Conservation (phyloP, 192 early-diverging fungal species). For the Coemansia sp. region DNA sequence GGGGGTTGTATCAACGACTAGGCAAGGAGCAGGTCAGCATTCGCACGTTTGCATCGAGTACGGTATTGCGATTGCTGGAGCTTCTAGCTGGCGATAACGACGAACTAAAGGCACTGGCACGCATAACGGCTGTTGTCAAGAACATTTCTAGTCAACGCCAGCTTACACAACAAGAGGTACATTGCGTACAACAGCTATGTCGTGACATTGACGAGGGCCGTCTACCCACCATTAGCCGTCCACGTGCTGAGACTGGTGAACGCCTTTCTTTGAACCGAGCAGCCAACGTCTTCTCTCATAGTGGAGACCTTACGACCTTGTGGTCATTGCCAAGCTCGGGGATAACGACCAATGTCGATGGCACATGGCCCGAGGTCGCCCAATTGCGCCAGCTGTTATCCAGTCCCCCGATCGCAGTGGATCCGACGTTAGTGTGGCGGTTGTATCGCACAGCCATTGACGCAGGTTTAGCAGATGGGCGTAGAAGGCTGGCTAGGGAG, state of each 20-base stretch:
- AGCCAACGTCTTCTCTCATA: not conserved
- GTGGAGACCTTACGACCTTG: not conserved
- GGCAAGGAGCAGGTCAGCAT: not conserved
- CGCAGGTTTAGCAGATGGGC: not conserved
- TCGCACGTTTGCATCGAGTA: slow-evolving; percentile 10
- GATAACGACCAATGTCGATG: not conserved
- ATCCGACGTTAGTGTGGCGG: slow-evolving; percentile 15
- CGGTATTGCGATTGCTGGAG: slow-evolving; percentile 24
- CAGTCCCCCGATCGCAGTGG: slow-evolving; percentile 7
- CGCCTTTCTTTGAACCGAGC: not conserved
- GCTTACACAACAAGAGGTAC: slow-evolving; percentile 20
- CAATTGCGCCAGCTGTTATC: slow-evolving; percentile 12
- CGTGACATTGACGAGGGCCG: not conserved
- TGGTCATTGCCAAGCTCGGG: not conserved
- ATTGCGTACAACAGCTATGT: slow-evolving; percentile 21
- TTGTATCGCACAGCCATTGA: slow-evolving; percentile 14
- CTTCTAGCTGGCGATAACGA: slow-evolving; percentile 28
- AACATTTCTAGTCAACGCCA: slow-evolving; percentile 8
- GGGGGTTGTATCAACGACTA: slow-evolving; percentile 29
- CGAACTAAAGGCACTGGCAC: slow-evolving; percentile 15
- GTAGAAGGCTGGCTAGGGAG: not conserved
- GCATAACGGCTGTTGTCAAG: slow-evolving; percentile 14
- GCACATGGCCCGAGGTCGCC: not conserved
- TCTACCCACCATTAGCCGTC: not conserved
- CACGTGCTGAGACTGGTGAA: not conserved